These are phyloP conservation scores for Lentinula detonsa DNA, from an alignment of 768 basidiomycete species.

Conservation along the genomic window DNA sequence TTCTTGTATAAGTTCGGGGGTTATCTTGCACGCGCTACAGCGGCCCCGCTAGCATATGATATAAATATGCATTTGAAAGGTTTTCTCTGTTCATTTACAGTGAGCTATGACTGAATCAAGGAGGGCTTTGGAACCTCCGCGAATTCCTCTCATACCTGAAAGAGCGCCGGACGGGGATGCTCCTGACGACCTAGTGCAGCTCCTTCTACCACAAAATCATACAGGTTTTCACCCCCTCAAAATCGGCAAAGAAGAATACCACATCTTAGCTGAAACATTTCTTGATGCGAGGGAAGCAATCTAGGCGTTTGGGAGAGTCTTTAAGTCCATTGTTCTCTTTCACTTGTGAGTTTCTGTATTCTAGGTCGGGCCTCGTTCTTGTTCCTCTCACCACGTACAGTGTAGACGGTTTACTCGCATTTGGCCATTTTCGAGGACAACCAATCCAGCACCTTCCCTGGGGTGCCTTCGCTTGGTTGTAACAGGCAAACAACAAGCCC, in stretches of 20 bases:
- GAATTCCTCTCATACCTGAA: neutral
- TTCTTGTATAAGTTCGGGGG: neutral
- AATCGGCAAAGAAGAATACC: neutral
- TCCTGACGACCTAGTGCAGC: neutral
- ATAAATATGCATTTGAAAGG: neutral
- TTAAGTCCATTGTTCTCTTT: constrained; percentile 29
- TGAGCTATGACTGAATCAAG: neutral
- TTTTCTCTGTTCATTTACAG: neutral
- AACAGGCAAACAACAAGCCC: constrained; percentile 48
- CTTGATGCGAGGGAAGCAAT: constrained; percentile 33
- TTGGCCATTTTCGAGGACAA: constrained; percentile 34
- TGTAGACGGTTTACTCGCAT: constrained; percentile 58
- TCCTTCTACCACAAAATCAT: neutral
- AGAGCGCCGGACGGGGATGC: neutral
- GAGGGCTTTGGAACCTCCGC: neutral
- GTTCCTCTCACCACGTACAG: constrained; percentile 70
- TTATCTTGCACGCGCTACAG: neutral
- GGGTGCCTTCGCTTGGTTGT: constrained; percentile 68
- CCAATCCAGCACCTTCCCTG: constrained; percentile 63
- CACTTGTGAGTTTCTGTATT: neutral
- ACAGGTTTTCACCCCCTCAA: neutral
- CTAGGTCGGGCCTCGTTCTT: constrained; percentile 65
- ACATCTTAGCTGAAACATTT: neutral
- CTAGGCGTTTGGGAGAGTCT: constrained; percentile 34
- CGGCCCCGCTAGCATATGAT: neutral